These are phyloP conservation scores for Calocybe indica DNA, from an alignment of 768 basidiomycete species.

Conservation along the genomic window DNA sequence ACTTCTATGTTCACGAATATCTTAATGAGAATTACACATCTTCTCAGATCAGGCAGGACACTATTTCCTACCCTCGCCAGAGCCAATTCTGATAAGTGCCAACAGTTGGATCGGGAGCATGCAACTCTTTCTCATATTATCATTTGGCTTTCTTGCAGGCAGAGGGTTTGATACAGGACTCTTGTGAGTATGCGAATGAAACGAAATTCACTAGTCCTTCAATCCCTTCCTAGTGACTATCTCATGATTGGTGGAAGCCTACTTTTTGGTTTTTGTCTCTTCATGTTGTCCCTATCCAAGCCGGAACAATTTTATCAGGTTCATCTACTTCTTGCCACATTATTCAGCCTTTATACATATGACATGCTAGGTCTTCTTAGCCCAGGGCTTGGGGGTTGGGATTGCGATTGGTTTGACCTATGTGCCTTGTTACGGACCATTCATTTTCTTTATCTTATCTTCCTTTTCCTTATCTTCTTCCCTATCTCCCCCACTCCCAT, in stretches of 20 bases:
- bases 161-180: constrained; percentile 22
- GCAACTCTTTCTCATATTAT: constrained; percentile 17
- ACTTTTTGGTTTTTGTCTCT: constrained; percentile 8
- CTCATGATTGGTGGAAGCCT: constrained; percentile 12
- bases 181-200: constrained; percentile 13
- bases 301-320: constrained; percentile 27
- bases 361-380: constrained; percentile 28
- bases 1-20: constrained; percentile 20
- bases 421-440: constrained; percentile 19
- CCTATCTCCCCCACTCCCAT: not conserved
- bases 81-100: not conserved
- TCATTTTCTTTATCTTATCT: too few species aligned
- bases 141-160: constrained; percentile 17
- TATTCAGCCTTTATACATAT: not conserved
- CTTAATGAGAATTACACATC: constrained; percentile 13
- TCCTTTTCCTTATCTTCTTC: too few species aligned
- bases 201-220: not conserved
- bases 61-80: not conserved
- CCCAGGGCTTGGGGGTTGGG: constrained; percentile 39
- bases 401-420: constrained; percentile 41
- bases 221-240: constrained; percentile 5
- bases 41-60: constrained; percentile 16
- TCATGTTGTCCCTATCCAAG: constrained; percentile 25
- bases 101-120: constrained; percentile 23
- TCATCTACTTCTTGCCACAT: not conserved